phyloP scores from a whole-genome alignment of 176 grass and related monocot species.

The Oryza nivara region DNA sequence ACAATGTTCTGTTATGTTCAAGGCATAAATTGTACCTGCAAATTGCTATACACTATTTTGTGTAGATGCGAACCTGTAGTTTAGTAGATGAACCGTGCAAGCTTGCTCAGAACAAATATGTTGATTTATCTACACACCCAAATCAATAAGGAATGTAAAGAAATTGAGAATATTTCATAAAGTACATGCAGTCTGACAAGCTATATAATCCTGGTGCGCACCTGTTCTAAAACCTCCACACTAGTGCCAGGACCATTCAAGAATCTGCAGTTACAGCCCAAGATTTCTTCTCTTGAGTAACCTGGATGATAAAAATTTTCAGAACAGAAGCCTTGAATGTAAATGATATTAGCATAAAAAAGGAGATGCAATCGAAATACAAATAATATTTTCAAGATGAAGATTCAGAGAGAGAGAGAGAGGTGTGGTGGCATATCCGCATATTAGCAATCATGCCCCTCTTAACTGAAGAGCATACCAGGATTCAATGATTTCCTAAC shows the following conservation, averaged over 20 bases:
- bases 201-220: slow-evolving; percentile 33
- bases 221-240: slow-evolving; percentile 75
- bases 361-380: not conserved
- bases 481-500: not conserved
- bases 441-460: not conserved
- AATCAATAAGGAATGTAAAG: slow-evolving; percentile 29
- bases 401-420: not conserved
- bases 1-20: slow-evolving; percentile 26
- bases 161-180: slow-evolving; percentile 13
- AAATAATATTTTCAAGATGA: not conserved
- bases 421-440: not conserved
- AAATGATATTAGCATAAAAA: not conserved
- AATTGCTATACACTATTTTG: slow-evolving; percentile 15
- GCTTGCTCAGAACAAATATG: slow-evolving; percentile 67
- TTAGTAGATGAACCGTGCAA: slow-evolving; percentile 75
- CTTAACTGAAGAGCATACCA: not conserved
- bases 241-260: slow-evolving; percentile 77
- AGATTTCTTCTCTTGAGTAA: slow-evolving; percentile 89
- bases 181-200: slow-evolving; percentile 22
- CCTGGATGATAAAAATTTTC: slow-evolving; percentile 45
- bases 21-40: slow-evolving; percentile 6
- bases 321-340: slow-evolving; percentile 14
- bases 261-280: slow-evolving; percentile 75
- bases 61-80: slow-evolving; percentile 61
- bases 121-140: slow-evolving; percentile 67